Percentiles rank a stretch among this genome's conserved stretches.
These are phyloP conservation scores for Rhizopogon vesiculosus DNA, from an alignment of 768 basidiomycete species.

Conservation along the genomic window DNA sequence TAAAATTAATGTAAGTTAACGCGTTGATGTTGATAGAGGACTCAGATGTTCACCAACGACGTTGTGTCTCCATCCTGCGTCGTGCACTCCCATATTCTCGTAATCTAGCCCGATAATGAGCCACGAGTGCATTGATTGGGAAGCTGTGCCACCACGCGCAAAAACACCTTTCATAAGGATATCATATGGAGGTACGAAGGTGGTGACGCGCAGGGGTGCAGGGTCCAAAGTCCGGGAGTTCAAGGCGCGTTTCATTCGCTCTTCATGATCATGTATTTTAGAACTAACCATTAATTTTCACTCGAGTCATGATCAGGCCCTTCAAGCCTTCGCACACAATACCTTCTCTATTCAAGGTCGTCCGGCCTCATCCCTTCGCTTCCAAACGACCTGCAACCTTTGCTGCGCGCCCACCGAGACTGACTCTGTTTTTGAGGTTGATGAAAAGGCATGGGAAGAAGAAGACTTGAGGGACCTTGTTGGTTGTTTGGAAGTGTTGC, in stretches of 20 bases:
- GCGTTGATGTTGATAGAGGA: not conserved
- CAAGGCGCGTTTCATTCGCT: not conserved
- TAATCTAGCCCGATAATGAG: conserved; percentile 7
- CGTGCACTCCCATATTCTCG: not conserved
- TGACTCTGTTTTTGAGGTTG: not conserved
- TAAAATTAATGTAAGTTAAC: not conserved
- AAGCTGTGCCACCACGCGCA: conserved; percentile 10
- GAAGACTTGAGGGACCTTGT: not conserved
- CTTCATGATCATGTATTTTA: not conserved
- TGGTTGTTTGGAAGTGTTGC: not conserved
- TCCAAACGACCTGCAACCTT: not conserved
- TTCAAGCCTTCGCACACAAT: not conserved
- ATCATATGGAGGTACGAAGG: not conserved
- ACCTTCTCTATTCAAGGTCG: not conserved
- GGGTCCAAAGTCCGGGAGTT: not conserved
- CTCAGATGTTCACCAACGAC: too few relatives aligned
- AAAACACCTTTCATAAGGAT: conserved; percentile 12
- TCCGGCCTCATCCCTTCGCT: not conserved
- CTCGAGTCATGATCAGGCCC: not conserved
- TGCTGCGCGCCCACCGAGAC: not conserved
- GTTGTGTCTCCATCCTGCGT: not conserved
- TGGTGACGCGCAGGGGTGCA: not conserved
- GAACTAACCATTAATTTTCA: not conserved
- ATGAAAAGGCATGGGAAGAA: not conserved
- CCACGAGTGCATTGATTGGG: conserved; percentile 25